Evolutionary conservation across 257 asterid species (phyloP).

Genomic region (Gentiana dahurica): DNA sequence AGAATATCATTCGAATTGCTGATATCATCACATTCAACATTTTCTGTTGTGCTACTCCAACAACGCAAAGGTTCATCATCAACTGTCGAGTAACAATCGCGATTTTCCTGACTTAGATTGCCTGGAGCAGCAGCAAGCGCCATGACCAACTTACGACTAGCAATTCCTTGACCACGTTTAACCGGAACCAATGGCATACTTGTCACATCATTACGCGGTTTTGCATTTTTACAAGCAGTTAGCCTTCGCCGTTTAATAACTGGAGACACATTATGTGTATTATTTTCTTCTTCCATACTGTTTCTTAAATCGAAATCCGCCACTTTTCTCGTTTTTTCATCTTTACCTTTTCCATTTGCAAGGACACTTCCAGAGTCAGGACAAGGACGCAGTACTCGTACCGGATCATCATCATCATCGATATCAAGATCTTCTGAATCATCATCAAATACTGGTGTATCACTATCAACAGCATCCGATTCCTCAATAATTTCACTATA

Average conservation of each 20-base stretch:
- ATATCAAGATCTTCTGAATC: slow-evolving; percentile 5
- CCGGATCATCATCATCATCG: slow-evolving; percentile 9
- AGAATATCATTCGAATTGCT: slow-evolving; percentile 9
- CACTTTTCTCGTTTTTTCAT: slow-evolving; percentile 22
- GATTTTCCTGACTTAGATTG: too few relatives aligned
- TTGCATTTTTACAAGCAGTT: too few relatives aligned
- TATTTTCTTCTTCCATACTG: slow-evolving; percentile 27
- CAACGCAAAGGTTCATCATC: not conserved
- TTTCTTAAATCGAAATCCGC: slow-evolving; percentile 12
- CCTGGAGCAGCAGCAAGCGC: too few relatives aligned
- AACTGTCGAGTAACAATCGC: too few relatives aligned
- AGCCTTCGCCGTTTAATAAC: not conserved
- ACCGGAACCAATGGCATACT: too few relatives aligned
- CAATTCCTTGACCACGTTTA: slow-evolving; percentile 24
- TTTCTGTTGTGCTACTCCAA: slow-evolving; percentile 30
- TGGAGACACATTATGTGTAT: slow-evolving; percentile 20
- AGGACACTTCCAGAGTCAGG: slow-evolving; percentile 15
- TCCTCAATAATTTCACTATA: slow-evolving; percentile 15
- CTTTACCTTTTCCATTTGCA: slow-evolving; percentile 13
- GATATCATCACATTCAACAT: slow-evolving; percentile 19
- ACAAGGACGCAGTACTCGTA: slow-evolving; percentile 9
- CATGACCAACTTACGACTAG: slow-evolving; percentile 14
- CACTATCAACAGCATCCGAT: slow-evolving; percentile 20
- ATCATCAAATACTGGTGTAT: not conserved
- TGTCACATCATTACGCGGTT: too few relatives aligned